Conservation (phyloP, 1,284 basidiomycete species). For the Somion occarium region DNA sequence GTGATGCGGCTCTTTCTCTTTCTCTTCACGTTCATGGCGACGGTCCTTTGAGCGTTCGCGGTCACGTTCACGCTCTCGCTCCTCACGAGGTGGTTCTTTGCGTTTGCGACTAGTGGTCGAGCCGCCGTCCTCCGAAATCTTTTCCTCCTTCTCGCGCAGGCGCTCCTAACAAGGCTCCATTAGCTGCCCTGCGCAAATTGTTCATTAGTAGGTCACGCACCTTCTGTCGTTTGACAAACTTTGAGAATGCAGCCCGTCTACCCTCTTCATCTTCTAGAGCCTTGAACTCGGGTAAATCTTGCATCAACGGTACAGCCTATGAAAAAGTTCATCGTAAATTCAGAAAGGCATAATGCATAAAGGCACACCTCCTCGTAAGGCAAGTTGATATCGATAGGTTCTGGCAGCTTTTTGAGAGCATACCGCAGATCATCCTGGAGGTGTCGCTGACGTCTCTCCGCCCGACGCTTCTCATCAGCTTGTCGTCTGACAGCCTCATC, state of each 20-base stretch:
- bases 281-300: constrained; percentile 79
- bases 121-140: constrained; percentile 71
- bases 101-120: constrained; percentile 72
- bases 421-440: constrained; percentile 95
- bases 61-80: constrained; percentile 38
- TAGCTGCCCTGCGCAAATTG: constrained; percentile 1
- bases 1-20: constrained; percentile 30
- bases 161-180: constrained; percentile 51
- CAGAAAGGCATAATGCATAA: not conserved
- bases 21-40: constrained; percentile 30
- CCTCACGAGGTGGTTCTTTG: constrained; percentile 57
- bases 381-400: constrained; percentile 69
- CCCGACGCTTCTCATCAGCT: constrained; percentile 75
- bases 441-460: constrained; percentile 83
- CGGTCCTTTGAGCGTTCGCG: constrained; percentile 39
- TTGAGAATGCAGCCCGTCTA: constrained; percentile 74
- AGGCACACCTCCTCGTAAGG: constrained; percentile 72
- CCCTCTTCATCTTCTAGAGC: constrained; percentile 81
- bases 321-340: constrained; percentile 5
- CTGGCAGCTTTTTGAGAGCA: constrained; percentile 85
- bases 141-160: constrained; percentile 68
- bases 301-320: constrained; percentile 70
- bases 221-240: constrained; percentile 85
- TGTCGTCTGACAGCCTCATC: constrained; percentile 67
- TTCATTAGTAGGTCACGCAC: constrained; percentile 28